Evolutionary conservation across 2,329 filamentous ascomycete genomes (phyloP), one percentile per base, ranked within the genome.

Genomic region (Lasiodiplodia gonubiensis): DNA sequence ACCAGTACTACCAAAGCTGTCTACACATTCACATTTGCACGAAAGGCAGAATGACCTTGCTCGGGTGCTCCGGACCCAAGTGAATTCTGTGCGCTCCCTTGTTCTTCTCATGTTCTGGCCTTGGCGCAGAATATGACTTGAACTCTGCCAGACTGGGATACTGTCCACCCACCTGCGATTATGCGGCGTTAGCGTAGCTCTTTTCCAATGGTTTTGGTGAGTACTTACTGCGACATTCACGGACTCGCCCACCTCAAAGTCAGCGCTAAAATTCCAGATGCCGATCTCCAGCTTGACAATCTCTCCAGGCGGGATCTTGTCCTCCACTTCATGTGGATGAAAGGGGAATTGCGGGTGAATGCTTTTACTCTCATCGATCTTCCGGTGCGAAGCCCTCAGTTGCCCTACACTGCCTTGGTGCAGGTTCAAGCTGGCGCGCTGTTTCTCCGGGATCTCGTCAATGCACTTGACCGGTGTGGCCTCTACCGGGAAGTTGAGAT

Each of bases 361-460:
- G 4, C 68, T 70, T 60, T 64, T 70, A 6, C 65, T 63, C 18
- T 68, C 60, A 37, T 72, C 68, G 30, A 81, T 78, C 3, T 72
- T 74, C 2, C 82, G 76, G 54, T 83, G 81, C 0, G 81, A 83
- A 1, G 82, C 82, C 1, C 82, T 75, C 25, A 84, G 72, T 14
- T 83, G 79, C 18, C 82, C 82, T 6, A 79, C 75, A 2, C 80
- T 78, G 0, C 82, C 81, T 1, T 78, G 70, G 68, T 83, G 79
- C 4, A 82, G 72, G 39, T 80, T 81, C n/a, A 80, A 68, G 49
- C 79, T 81, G 3, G 73, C 71, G 27, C 75, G 75, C 0, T 83
- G 78, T 60, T 80, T 78, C 25, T 77, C 73, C 83, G 90, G 73
- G 85, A 88, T 79, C 85, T 90, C 67, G 85, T 90, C 81, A 81